A percentile compares a stretch with the other conserved stretches of the same genome.
phyloP scores from a whole-genome alignment of 306 rosid species.

The Vigna hirtella region DNA sequence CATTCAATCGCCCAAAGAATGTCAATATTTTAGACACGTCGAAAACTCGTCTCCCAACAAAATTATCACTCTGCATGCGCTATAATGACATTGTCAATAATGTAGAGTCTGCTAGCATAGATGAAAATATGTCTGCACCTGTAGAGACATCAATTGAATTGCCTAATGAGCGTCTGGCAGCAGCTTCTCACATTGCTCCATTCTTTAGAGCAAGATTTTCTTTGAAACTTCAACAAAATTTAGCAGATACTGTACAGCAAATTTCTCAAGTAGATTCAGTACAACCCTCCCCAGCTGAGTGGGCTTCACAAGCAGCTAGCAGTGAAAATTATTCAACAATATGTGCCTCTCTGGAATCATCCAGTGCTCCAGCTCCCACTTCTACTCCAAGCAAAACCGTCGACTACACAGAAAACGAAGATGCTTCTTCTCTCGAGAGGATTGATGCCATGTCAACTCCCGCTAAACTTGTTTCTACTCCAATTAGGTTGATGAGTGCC shows the following conservation, averaged over 20 bases:
- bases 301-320: no score
- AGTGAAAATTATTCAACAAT: not conserved
- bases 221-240: slow-evolving; percentile 31
- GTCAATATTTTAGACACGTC: slow-evolving; percentile 21
- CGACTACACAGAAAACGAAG: not conserved
- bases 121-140: slow-evolving; percentile 16
- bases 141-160: no score
- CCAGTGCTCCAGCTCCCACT: slow-evolving; percentile 6
- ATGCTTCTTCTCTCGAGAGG: not conserved
- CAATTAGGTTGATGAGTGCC: slow-evolving; percentile 61
- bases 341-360: slow-evolving; percentile 42
- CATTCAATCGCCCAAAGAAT: slow-evolving; percentile 56
- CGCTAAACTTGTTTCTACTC: slow-evolving; percentile 58
- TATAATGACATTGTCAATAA: slow-evolving; percentile 32
- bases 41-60: slow-evolving; percentile 25
- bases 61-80: slow-evolving; percentile 34
- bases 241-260: slow-evolving; percentile 28
- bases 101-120: slow-evolving; percentile 13
- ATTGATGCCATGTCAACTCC: slow-evolving; percentile 55
- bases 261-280: slow-evolving; percentile 25
- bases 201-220: slow-evolving; percentile 62
- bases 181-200: slow-evolving; percentile 59
- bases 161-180: slow-evolving; percentile 44
- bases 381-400: slow-evolving; percentile 60
- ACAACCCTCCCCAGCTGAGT: not conserved